Evolutionary conservation across 73 alveolate genomes (phyloP).

Genomic region (Breviolum minutum): DNA sequence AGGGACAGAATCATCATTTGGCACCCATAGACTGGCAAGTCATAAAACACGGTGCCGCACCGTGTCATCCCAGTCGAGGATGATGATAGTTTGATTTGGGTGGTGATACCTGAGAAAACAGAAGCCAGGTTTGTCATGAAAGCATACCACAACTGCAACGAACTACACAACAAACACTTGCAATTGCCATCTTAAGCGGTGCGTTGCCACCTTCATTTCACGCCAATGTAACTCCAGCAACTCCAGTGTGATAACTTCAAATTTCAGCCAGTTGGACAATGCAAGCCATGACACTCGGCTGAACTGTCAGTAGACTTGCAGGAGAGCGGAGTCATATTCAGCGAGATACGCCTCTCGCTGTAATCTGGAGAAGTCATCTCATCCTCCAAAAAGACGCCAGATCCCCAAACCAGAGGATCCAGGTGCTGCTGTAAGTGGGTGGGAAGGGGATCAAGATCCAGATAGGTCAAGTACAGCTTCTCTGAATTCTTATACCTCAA

Average conservation of each 20-base stretch:
- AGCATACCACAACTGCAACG: too few relatives aligned
- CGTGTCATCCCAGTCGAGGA: slow-evolving; percentile 94
- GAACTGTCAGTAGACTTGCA: slow-evolving; percentile 94
- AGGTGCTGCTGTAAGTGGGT: not conserved
- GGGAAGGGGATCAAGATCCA: not conserved
- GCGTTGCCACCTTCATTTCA: not conserved
- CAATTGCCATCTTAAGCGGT: not conserved
- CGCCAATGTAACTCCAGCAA: not conserved
- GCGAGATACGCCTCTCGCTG: slow-evolving; percentile 80
- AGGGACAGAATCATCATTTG: not conserved
- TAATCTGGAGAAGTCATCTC: slow-evolving; percentile 60
- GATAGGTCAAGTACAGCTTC: not conserved
- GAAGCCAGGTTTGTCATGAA: too few relatives aligned
- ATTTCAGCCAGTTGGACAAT: not conserved
- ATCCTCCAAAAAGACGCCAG: not conserved
- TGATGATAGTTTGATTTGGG: slow-evolving; percentile 81
- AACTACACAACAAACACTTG: too few relatives aligned
- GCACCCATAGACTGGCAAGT: not conserved
- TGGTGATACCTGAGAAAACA: slow-evolving; percentile 52
- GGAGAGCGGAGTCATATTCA: slow-evolving; percentile 52
- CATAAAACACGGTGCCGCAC: not conserved
- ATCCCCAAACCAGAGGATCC: not conserved
- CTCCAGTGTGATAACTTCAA: not conserved
- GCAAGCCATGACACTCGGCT: slow-evolving; percentile 19
- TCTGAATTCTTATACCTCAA: too few relatives aligned